Evolutionary conservation across 768 basidiomycete species (phyloP), one percentile per base, ranked within the genome.

Genomic region (Rubroboletus satanas): DNA sequence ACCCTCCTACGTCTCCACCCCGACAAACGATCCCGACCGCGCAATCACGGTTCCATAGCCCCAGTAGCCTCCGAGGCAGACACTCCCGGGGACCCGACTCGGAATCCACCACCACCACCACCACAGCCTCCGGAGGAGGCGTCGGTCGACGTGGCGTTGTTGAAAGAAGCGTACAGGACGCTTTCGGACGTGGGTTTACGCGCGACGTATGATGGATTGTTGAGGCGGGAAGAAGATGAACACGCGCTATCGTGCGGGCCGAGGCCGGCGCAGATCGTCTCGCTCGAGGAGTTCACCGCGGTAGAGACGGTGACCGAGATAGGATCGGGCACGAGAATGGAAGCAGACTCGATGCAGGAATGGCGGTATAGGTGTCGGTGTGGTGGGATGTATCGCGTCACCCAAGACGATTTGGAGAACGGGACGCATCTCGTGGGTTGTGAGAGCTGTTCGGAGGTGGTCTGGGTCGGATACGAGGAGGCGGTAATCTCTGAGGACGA

Each of bases 401-500:
- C 74, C 0, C 77, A 78, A 50, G 69, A 61, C 2, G 78, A 85
- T 47, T 79, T 93, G 76, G 89, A 92, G 55, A 71, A 70, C 2
- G 91, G 82, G n/a, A 74, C 75, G 46, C 90, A 93, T 66, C 76
- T 93, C 7, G 73, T 90, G 10, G 83, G 79, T 2, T 93, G 91
- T 59, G 79, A 72, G 51, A 81, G 81, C 50, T 93, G 90, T 66
- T 93, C 91, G 15, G 91, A 93, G 69, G 83, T 82, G 9, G 74
- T 93, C 1, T 93, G 90, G 46, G 87, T 84, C n/a, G 90, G 91
- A 1, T 93, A 90, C 62, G 86, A 93, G 69, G 63, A 79, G 12
- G 73, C 17, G 11, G 88, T 26, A 15, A 35, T 12, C 23, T 36
- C 35, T 17, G 46, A 36, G 33, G 46, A 36, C 21, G 35, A 35